A percentile compares a stretch with the other conserved stretches of the same genome.
Conservation (phyloP, 139 green algal genomes). For the Coelastrella sp. region DNA sequence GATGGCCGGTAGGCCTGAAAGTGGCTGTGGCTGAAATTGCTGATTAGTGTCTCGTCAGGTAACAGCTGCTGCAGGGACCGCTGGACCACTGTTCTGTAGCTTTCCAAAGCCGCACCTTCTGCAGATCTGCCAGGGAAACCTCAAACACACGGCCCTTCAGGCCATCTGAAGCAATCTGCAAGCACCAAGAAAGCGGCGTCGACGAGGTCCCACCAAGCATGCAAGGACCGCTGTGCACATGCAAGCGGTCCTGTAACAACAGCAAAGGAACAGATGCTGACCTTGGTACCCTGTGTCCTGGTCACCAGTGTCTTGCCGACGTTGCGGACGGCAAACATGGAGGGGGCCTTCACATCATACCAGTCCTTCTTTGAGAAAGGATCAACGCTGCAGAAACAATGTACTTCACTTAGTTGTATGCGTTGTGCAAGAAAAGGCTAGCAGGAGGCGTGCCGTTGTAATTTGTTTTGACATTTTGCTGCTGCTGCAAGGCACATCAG, state of each 20-base stretch:
- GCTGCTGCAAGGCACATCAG: background rate
- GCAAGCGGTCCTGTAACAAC: background rate
- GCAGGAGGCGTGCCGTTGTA: background rate
- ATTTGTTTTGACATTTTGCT: background rate
- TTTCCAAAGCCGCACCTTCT: constrained; percentile 78
- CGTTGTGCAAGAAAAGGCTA: too few species aligned
- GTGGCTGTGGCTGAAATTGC: too few species aligned
- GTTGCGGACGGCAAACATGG: constrained; percentile 91
- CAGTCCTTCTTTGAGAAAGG: constrained; percentile 99
- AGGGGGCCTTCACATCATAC: constrained; percentile 99
- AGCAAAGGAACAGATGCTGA: constrained; percentile 43
- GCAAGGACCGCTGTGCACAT: background rate
- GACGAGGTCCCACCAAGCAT: too few species aligned
- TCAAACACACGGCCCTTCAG: constrained; percentile 99
- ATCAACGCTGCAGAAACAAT: constrained; percentile 81
- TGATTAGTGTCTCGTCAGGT: too few species aligned
- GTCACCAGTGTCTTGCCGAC: constrained; percentile 99
- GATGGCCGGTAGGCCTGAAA: too few species aligned
- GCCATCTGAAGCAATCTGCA: constrained; percentile 97
- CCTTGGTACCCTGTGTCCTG: constrained; percentile 97
- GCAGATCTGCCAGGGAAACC: constrained; percentile 96
- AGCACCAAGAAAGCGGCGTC: constrained; percentile 22
- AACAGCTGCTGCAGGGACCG: background rate
- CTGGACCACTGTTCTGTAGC: background rate
- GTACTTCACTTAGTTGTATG: too few species aligned